Percentiles rank a stretch among this genome's conserved stretches.
These are phyloP conservation scores for Saccharomycopsis fibuligera DNA, from an alignment of 805 yeast species.

Conservation along the genomic window DNA sequence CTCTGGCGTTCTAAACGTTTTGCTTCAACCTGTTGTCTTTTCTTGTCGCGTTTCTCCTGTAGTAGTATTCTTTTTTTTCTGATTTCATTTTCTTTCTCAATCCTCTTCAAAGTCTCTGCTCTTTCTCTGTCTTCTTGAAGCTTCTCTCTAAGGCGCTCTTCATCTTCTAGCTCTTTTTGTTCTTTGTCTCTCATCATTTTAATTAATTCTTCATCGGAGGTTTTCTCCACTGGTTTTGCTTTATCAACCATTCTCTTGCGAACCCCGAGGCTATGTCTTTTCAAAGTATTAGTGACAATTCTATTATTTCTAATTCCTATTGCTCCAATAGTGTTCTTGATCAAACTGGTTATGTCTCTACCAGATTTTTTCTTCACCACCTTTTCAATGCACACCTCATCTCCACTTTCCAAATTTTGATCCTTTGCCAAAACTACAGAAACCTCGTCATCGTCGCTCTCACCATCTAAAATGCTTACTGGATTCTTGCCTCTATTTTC, in stretches of 20 bases:
- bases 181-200: slow-evolving; percentile 7
- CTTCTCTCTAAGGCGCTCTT: background rate
- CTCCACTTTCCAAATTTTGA: too few species aligned
- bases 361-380: slow-evolving; percentile 16
- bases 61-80: background rate
- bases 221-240: background rate
- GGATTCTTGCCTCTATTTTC: too few species aligned
- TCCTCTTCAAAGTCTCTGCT: background rate
- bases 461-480: too few species aligned
- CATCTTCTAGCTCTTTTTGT: background rate
- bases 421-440: too few species aligned
- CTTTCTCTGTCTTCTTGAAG: background rate
- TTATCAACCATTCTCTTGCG: too few species aligned
- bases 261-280: slow-evolving; percentile 15
- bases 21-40: background rate
- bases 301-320: slow-evolving; percentile 16
- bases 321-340: slow-evolving; percentile 19
- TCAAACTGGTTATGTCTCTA: slow-evolving; percentile 20
- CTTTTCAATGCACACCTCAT: slow-evolving; percentile 18
- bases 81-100: background rate
- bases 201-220: slow-evolving; percentile 14
- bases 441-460: background rate
- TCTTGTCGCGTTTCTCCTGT: background rate
- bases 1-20: background rate
- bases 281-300: slow-evolving; percentile 18